phyloP scores from a whole-genome alignment of 768 basidiomycete species.

The Termitomyces sp. region DNA sequence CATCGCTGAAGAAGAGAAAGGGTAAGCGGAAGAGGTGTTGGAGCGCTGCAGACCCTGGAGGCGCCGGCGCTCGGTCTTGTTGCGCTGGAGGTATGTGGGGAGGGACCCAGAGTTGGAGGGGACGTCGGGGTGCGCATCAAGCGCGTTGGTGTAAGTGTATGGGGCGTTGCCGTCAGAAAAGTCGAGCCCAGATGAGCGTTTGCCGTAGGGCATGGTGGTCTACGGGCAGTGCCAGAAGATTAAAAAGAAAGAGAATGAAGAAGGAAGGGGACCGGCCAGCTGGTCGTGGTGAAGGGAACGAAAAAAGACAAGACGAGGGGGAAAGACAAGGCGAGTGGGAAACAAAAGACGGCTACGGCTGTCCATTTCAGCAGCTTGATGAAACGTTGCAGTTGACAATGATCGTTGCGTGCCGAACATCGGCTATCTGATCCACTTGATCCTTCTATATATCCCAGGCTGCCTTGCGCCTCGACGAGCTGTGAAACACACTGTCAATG shows the following conservation, averaged over 20 bases:
- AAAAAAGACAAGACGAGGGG: constrained; percentile 7
- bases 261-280: constrained; percentile 43
- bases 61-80: constrained; percentile 79
- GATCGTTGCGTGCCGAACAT: no score
- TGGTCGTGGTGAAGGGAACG: constrained; percentile 25
- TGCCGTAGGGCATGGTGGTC: constrained; percentile 28
- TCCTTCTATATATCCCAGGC: no score
- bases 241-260: constrained; percentile 29
- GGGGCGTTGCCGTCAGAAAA: constrained; percentile 57
- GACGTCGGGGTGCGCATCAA: constrained; percentile 54
- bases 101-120: constrained; percentile 23
- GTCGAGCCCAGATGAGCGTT: constrained; percentile 62
- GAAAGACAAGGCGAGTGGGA: constrained; percentile 4
- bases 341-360: no score
- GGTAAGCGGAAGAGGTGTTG: no score
- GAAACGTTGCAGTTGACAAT: no score
- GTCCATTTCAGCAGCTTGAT: no score
- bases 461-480: no score
- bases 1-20: no score
- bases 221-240: no score
- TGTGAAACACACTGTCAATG: no score
- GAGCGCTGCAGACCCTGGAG: constrained; percentile 82
- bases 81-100: constrained; percentile 65
- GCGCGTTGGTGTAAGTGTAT: no score
- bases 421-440: no score